Conservation (phyloP, 1,284 basidiomycete species). For the Ustilago loliicola region DNA sequence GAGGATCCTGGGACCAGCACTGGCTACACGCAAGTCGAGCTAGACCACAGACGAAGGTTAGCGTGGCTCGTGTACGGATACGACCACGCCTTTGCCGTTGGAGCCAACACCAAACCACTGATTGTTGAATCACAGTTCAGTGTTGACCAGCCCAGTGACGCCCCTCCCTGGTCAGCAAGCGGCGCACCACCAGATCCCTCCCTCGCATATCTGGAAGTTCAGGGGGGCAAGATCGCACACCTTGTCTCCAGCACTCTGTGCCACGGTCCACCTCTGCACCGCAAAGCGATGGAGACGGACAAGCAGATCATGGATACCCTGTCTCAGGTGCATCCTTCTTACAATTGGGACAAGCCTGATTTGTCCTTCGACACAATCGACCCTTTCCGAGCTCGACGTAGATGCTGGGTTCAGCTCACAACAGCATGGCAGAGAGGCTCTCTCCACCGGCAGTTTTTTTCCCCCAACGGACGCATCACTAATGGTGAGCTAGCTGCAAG, state of each 20-base stretch:
- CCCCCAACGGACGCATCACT: constrained; percentile 52
- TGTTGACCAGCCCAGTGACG: constrained; percentile 48
- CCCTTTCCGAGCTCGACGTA: constrained; percentile 42
- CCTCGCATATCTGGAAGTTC: constrained; percentile 35
- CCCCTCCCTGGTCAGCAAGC: constrained; percentile 32
- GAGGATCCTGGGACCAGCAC: constrained; percentile 36
- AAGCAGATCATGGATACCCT: constrained; percentile 27
- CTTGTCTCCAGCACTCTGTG: constrained; percentile 46
- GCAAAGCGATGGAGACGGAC: constrained; percentile 53
- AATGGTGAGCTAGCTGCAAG: constrained; percentile 47
- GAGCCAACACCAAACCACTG: constrained; percentile 45
- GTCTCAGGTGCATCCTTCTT: constrained; percentile 27
- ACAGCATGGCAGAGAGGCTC: constrained; percentile 45
- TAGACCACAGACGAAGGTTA: constrained; percentile 44
- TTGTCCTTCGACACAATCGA: constrained; percentile 36
- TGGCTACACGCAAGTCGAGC: constrained; percentile 15
- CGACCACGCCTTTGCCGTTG: constrained; percentile 50
- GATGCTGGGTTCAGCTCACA: constrained; percentile 46
- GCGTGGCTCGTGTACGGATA: constrained; percentile 57
- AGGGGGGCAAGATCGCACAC: constrained; percentile 43
- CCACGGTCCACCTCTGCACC: constrained; percentile 43
- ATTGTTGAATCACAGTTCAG: constrained; percentile 56
- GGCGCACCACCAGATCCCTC: constrained; percentile 43
- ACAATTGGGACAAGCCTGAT: constrained; percentile 36
- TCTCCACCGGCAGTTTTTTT: constrained; percentile 49